Percentiles rank a stretch among this genome's conserved stretches.
These are phyloP conservation scores for Pythium volutum DNA, from an alignment of 352 stramenopile species.

Conservation along the genomic window DNA sequence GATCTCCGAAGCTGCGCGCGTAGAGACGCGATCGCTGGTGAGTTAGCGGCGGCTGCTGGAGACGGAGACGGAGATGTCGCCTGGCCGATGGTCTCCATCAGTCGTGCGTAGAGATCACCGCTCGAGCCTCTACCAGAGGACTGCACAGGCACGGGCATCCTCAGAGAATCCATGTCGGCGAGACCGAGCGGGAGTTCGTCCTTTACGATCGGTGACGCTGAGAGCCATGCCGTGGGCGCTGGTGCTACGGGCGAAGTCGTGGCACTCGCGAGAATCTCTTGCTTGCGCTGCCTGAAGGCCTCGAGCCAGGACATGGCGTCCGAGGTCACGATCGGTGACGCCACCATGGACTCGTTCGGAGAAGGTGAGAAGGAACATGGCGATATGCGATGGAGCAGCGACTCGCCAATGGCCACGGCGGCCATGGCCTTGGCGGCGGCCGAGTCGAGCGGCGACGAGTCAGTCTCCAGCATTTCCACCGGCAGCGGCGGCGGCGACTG, in stretches of 20 bases:
- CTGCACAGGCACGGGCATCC: not conserved
- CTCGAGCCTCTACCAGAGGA: slow-evolving; percentile 3
- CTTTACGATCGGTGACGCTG: not conserved
- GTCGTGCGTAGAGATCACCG: slow-evolving; percentile 24
- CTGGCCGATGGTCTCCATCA: slow-evolving; percentile 26
- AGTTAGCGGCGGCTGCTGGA: too few relatives aligned
- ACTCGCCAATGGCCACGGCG: slow-evolving; percentile 30
- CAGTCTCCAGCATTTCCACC: not conserved
- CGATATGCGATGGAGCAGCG: slow-evolving; percentile 31
- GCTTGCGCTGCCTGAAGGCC: slow-evolving; percentile 60
- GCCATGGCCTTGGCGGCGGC: slow-evolving; percentile 27
- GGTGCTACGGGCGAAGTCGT: slow-evolving; percentile 13
- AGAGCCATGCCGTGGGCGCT: not conserved
- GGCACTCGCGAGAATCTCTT: slow-evolving; percentile 42
- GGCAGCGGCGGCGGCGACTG: slow-evolving; percentile 19
- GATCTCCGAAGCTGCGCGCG: slow-evolving; percentile 12
- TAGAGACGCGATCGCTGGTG: not conserved
- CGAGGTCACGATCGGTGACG: slow-evolving; percentile 24
- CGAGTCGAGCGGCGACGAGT: slow-evolving; percentile 22
- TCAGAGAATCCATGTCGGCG: not conserved
- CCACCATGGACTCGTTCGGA: not conserved
- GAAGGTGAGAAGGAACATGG: not conserved
- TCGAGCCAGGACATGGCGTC: slow-evolving; percentile 65
- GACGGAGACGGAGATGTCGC: not conserved
- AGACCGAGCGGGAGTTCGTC: slow-evolving; percentile 9